A percentile compares a stretch with the other conserved stretches of the same genome.
phyloP scores from a whole-genome alignment of 2,329 filamentous ascomycete species.

The Fusarium stilboides region DNA sequence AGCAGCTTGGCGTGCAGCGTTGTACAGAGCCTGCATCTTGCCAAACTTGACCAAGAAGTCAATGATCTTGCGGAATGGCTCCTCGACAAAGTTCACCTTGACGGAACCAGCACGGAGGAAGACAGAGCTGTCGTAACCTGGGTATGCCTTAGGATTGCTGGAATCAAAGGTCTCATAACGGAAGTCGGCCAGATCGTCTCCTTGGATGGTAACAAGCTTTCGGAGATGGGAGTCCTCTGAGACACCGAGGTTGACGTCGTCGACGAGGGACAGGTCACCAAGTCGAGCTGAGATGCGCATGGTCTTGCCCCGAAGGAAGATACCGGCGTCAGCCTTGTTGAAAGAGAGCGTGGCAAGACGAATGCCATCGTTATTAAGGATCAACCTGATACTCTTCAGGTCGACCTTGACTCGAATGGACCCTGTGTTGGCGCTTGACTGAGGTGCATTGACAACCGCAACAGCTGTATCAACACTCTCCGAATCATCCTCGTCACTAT shows the following conservation, averaged over 20 bases:
- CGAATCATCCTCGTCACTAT: slow-evolving; percentile 55
- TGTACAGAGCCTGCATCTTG: slow-evolving; percentile 99
- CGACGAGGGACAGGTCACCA: slow-evolving; percentile 88
- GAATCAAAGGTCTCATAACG: slow-evolving; percentile 96
- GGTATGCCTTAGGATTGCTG: slow-evolving; percentile 78
- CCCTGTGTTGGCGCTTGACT: slow-evolving; percentile 63
- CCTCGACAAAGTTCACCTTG: slow-evolving; percentile 96
- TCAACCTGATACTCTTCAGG: slow-evolving; percentile 91
- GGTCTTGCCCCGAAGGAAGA: slow-evolving; percentile 87
- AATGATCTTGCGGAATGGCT: slow-evolving; percentile 98
- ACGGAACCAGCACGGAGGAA: slow-evolving; percentile 93
- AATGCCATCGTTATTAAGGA: slow-evolving; percentile 98
- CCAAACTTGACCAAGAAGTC: slow-evolving; percentile 99
- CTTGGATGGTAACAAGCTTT: slow-evolving; percentile 93
- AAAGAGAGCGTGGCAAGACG: slow-evolving; percentile 92
- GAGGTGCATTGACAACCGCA: slow-evolving; percentile 45
- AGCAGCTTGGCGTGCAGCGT: slow-evolving; percentile 94
- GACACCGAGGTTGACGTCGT: slow-evolving; percentile 94
- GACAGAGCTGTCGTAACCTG: slow-evolving; percentile 94
- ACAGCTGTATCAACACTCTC: slow-evolving; percentile 58
- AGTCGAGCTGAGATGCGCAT: slow-evolving; percentile 91
- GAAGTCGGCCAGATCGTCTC: slow-evolving; percentile 95
- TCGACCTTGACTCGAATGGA: slow-evolving; percentile 96
- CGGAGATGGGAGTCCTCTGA: slow-evolving; percentile 85
- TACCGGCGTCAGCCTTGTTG: slow-evolving; percentile 90